Percentiles rank a stretch among this genome's conserved stretches.
Conservation (phyloP, 805 yeast species). For the Candida boidinii region DNA sequence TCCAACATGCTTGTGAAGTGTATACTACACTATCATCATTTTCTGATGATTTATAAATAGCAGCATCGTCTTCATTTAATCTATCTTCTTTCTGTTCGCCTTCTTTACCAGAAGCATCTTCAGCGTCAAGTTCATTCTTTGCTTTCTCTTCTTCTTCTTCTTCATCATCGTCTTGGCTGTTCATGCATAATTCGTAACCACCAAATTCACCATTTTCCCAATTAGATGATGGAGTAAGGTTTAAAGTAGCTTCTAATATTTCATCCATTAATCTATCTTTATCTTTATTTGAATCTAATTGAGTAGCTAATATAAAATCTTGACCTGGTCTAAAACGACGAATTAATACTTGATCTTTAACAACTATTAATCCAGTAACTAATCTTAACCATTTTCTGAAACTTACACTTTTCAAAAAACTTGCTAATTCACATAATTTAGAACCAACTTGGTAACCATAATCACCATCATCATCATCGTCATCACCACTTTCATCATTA, state of each 20-base stretch:
- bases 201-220: conserved; percentile 92
- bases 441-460: conserved; percentile 20
- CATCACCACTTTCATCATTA: no score
- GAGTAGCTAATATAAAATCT: conserved; percentile 88
- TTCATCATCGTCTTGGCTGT: conserved; percentile 36
- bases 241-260: conserved; percentile 70
- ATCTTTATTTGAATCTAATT: conserved; percentile 20
- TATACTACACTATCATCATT: conserved; percentile 71
- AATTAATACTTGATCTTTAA: conserved; percentile 59
- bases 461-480: conserved; percentile 11
- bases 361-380: conserved; percentile 54
- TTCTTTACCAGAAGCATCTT: conserved; percentile 19
- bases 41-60: conserved; percentile 61
- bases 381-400: conserved; percentile 63
- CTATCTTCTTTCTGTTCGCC: background rate
- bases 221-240: conserved; percentile 70
- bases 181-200: conserved; percentile 90
- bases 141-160: conserved; percentile 31
- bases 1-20: conserved; percentile 80
- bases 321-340: conserved; percentile 93
- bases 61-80: conserved; percentile 62
- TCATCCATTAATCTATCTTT: conserved; percentile 38
- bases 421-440: conserved; percentile 44
- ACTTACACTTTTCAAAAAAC: conserved; percentile 48
- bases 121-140: no score